Evolutionary conservation across 192 early-diverging fungal species (phyloP).

Genomic region (Mortierella alpina): DNA sequence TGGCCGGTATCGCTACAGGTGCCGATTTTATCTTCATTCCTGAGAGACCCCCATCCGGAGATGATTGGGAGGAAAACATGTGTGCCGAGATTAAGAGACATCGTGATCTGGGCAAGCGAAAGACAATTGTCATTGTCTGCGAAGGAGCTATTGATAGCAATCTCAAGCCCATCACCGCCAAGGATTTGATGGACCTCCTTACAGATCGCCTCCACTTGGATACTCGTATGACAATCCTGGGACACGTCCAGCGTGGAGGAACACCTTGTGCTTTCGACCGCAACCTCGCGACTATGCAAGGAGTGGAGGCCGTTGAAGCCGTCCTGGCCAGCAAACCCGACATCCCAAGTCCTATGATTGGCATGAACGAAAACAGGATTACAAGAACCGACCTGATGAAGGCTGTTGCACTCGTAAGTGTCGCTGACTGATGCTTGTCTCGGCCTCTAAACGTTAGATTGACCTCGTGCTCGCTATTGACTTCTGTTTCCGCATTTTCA

Average conservation of each 20-base stretch:
- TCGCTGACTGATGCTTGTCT: neutral
- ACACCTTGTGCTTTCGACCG: conserved; percentile 91
- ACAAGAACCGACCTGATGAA: conserved; percentile 89
- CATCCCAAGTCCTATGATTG: conserved; percentile 93
- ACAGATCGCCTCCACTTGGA: conserved; percentile 84
- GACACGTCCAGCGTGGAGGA: conserved; percentile 97
- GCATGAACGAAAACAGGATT: conserved; percentile 90
- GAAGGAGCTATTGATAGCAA: conserved; percentile 95
- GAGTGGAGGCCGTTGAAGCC: conserved; percentile 93
- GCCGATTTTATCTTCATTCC: conserved; percentile 98
- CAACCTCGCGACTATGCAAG: conserved; percentile 93
- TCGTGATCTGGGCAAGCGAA: conserved; percentile 87
- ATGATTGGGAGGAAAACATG: conserved; percentile 92
- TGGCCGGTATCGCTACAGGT: conserved; percentile 87
- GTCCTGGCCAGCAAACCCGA: conserved; percentile 86
- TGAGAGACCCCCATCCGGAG: conserved; percentile 87
- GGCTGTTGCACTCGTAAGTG: conserved; percentile 82
- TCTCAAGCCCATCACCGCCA: conserved; percentile 88
- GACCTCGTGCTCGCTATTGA: neutral
- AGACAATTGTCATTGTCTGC: conserved; percentile 94
- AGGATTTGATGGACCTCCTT: conserved; percentile 86
- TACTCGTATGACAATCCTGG: conserved; percentile 93
- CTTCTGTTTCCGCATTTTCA: neutral
- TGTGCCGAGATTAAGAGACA: conserved; percentile 75
- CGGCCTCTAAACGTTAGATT: neutral